These are phyloP conservation scores for Anthostomella pinea DNA, from an alignment of 2,329 filamentous ascomycete species.

Conservation along the genomic window DNA sequence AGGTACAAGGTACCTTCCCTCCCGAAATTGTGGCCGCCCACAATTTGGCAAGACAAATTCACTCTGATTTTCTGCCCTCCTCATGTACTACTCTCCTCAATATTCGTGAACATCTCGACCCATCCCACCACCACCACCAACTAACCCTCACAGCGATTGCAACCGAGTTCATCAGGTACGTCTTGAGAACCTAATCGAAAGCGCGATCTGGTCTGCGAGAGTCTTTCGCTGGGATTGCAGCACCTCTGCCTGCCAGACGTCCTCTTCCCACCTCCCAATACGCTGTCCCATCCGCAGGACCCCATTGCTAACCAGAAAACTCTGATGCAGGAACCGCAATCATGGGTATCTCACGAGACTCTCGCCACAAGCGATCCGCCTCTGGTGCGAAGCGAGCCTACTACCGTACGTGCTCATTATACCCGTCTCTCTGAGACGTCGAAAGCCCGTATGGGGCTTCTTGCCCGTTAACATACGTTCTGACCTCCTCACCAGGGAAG, in stretches of 20 bases:
- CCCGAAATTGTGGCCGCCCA: conserved; percentile 31
- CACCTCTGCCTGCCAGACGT: too few relatives aligned
- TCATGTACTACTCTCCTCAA: conserved; percentile 10
- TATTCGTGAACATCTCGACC: conserved; percentile 22
- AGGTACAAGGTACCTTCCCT: conserved; percentile 15
- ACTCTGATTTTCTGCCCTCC: conserved; percentile 7
- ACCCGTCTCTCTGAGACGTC: conserved; percentile 33
- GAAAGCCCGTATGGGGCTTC: conserved; percentile 63
- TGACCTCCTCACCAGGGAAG: conserved; percentile 80
- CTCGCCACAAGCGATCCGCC: conserved; percentile 99
- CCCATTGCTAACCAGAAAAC: conserved; percentile 20
- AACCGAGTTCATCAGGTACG: conserved; percentile 30
- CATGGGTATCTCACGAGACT: conserved; percentile 99
- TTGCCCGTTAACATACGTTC: conserved; percentile 59
- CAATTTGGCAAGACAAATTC: conserved; percentile 26
- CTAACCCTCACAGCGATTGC: conserved; percentile 25
- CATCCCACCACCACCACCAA: conserved; percentile 22
- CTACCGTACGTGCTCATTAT: conserved; percentile 67
- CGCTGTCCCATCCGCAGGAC: too few relatives aligned
- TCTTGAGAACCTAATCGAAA: too few relatives aligned
- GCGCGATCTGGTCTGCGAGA: too few relatives aligned
- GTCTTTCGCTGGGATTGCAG: too few relatives aligned
- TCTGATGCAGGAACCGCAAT: conserved; percentile 65
- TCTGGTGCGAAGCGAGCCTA: conserved; percentile 96
- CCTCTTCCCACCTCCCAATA: too few relatives aligned